These are phyloP conservation scores for Sonneratia alba DNA, from an alignment of 345 rosid species.

Conservation along the genomic window DNA sequence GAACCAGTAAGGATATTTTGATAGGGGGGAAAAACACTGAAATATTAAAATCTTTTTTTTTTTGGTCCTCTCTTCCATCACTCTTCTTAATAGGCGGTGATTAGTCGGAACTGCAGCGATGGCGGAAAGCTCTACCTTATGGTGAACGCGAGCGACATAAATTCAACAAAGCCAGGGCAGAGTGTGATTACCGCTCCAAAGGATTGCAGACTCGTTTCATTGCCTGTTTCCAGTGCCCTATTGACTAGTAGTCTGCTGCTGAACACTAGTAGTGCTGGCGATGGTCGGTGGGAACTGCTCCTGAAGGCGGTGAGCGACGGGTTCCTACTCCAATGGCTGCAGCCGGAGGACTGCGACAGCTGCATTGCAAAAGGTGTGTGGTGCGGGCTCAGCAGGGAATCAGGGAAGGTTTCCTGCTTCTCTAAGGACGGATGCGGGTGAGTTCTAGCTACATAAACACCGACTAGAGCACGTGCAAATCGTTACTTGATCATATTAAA, in stretches of 20 bases:
- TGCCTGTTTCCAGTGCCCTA: slow-evolving; percentile 11
- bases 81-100: neutral
- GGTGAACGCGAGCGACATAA: neutral
- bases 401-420: slow-evolving; percentile 13
- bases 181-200: slow-evolving; percentile 6
- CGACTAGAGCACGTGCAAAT: too few relatives aligned
- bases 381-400: slow-evolving; percentile 18
- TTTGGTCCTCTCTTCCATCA: neutral
- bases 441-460: neutral
- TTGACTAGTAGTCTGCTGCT: neutral
- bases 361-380: slow-evolving; percentile 14
- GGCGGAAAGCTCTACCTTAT: slow-evolving; percentile 7
- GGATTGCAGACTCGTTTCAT: slow-evolving; percentile 10
- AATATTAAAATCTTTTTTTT: too few relatives aligned
- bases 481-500: neutral
- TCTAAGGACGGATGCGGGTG: slow-evolving; percentile 12
- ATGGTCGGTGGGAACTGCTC: neutral
- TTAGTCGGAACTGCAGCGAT: slow-evolving; percentile 9
- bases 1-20: too few relatives aligned
- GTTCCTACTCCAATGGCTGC: slow-evolving; percentile 21
- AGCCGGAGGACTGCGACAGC: slow-evolving; percentile 6
- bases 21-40: too few relatives aligned
- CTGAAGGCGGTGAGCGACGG: slow-evolving; percentile 13
- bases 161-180: neutral
- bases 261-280: neutral